These are phyloP conservation scores for Penicillium sp. DNA, from an alignment of 2,329 filamentous ascomycete genomes.

Conservation along the genomic window DNA sequence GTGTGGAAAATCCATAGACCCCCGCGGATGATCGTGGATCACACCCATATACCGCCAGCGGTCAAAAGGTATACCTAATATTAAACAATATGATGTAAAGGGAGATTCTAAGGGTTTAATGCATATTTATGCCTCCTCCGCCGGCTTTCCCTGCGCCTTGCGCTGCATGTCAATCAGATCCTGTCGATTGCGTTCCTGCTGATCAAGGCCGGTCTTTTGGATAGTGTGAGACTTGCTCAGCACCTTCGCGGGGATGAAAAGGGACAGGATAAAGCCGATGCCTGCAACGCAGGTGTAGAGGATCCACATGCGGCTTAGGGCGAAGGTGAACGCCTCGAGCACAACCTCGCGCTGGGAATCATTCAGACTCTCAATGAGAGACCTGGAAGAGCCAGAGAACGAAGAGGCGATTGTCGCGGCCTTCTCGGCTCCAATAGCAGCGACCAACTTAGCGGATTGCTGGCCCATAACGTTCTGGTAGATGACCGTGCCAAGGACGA, in stretches of 20 bases:
- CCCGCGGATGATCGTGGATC: neutral
- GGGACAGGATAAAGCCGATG: conserved; percentile 40
- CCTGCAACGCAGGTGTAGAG: conserved; percentile 45
- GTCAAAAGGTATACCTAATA: neutral
- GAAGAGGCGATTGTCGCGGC: conserved; percentile 28
- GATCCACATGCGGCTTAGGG: conserved; percentile 53
- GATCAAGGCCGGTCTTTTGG: conserved; percentile 46
- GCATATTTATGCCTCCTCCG: conserved; percentile 12
- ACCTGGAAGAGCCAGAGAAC: conserved; percentile 38
- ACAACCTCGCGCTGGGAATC: conserved; percentile 38
- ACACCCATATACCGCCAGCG: neutral
- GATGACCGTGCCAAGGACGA: conserved; percentile 59
- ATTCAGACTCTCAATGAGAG: conserved; percentile 35
- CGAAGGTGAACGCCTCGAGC: conserved; percentile 42
- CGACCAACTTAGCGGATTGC: conserved; percentile 29
- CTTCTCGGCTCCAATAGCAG: conserved; percentile 31
- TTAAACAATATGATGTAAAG: neutral
- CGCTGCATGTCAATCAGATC: conserved; percentile 43
- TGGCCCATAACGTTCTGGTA: conserved; percentile 40
- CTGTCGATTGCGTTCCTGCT: conserved; percentile 44
- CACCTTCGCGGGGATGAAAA: conserved; percentile 39
- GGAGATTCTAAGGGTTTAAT: neutral
- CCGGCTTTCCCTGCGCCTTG: conserved; percentile 69
- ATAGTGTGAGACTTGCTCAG: conserved; percentile 45
- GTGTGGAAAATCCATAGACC: neutral